Evolutionary conservation across 2,329 filamentous ascomycete genomes (phyloP).

Genomic region (Neoarthrinium moseri): DNA sequence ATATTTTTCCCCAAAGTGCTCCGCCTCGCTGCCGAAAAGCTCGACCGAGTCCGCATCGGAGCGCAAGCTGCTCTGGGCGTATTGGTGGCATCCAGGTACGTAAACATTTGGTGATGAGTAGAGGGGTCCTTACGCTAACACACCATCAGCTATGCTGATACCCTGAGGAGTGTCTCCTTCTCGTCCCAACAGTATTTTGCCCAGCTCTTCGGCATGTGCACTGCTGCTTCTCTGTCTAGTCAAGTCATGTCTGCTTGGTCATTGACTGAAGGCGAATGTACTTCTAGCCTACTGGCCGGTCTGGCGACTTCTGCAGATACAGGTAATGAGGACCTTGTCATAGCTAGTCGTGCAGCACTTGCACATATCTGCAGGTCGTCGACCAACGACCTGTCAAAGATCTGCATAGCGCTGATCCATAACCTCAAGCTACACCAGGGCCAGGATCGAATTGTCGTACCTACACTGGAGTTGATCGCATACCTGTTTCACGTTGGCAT

Average conservation of each 20-base stretch:
- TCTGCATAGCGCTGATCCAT: slow-evolving; percentile 50
- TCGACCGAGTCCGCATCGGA: slow-evolving; percentile 78
- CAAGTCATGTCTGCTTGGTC: slow-evolving; percentile 34
- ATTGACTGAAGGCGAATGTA: slow-evolving; percentile 36
- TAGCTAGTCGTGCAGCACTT: slow-evolving; percentile 66
- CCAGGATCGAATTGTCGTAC: slow-evolving; percentile 71
- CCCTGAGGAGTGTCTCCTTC: slow-evolving; percentile 41
- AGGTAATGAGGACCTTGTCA: slow-evolving; percentile 74
- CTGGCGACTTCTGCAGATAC: slow-evolving; percentile 72
- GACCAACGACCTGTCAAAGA: slow-evolving; percentile 35
- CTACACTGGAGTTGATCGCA: slow-evolving; percentile 72
- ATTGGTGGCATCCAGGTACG: slow-evolving; percentile 45
- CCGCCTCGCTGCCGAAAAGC: slow-evolving; percentile 80
- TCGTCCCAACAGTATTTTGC: slow-evolving; percentile 62
- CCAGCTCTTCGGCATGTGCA: slow-evolving; percentile 48
- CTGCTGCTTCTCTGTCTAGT: slow-evolving; percentile 32
- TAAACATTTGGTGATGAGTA: slow-evolving; percentile 6
- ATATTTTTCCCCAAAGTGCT: slow-evolving; percentile 51
- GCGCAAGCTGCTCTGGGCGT: slow-evolving; percentile 56
- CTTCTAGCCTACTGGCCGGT: slow-evolving; percentile 60
- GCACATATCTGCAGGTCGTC: slow-evolving; percentile 49
- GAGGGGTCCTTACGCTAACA: slow-evolving; percentile 17
- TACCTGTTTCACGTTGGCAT: slow-evolving; percentile 70
- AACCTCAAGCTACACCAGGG: slow-evolving; percentile 53
- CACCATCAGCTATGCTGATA: slow-evolving; percentile 28